Base-by-base conservation (phyloP, 352 stramenopile genomes). In the Elongisporangium prolatum region DNA sequence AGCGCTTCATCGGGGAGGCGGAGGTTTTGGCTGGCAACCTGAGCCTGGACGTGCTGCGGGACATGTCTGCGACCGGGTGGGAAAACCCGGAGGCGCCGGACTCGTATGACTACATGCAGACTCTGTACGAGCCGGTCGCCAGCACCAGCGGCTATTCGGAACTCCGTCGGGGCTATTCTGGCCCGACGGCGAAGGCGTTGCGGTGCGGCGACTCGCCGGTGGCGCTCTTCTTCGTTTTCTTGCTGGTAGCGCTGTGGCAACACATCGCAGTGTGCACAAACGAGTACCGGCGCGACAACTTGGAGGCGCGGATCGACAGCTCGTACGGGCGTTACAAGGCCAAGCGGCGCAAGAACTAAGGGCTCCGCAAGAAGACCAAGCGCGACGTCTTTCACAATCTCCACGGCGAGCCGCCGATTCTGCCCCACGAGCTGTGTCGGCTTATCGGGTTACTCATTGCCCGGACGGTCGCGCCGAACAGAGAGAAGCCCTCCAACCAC, bases 231-330 rank as follows among this genome's bases (percentile, higher is more conserved):
- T 62, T 66, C 48, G 60, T 21, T 16, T 70, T 63, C 17, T 44
- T 66, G 28, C 55, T 55, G 0, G 57, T 65, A 3, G 49, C 53
- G 4, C 8, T 66, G 21, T 66, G 59, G 58, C 54, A 65, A 48
- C 58, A 70, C n/a, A 66, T 70, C 21, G 58, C 59, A 5, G 47
- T 14, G 0, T 56, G 49, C 8, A 61, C 59, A 3, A 66, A 65
- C 21, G 16, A 60, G 37, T 70, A 70, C 21, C 58, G 55, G 17
- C 52, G 53, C 7, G 52, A 65, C 9, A 62, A 52, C 51, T 22
- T 64, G 0, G 55, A 47, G 6, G 8, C 58, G 3, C 50, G 63
- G 1, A 16, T 56, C 0, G 54, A 58, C 5, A 51, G 40, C 13
- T 44, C 53, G 1, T 63, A 60, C 47, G 6, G 14, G 1, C 63